Base-by-base conservation (phyloP, 306 rosid genomes). In the Sphenostylis stenocarpa region DNA sequence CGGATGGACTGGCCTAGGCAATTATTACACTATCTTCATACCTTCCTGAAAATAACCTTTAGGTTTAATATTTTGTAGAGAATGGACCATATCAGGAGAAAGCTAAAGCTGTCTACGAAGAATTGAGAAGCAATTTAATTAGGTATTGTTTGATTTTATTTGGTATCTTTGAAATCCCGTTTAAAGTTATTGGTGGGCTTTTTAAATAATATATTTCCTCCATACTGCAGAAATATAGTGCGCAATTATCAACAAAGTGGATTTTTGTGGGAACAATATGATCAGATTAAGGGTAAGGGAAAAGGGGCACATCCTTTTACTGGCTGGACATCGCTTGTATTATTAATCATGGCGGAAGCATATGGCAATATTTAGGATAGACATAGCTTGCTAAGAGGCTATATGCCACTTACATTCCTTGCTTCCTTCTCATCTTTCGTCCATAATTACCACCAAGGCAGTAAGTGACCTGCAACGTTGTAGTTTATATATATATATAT, bases 281-380 rank as follows among this genome's bases (percentile, higher is more conserved):
- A 95, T 49, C 97, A 92, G 80, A 61, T 28, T 61, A 88, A 86
- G 14, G 99, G 99, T 4, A 88, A 89, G 65, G 99, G 99, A 70
- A 89, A 95, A 77, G 99, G 99, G 11, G 55, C 95, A 4, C 97
- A 89, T 15, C 90, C 84, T 7, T 95, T 95, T 74, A 90, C 96
- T 1, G 99, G 99, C 20, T 95, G 99, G 99, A 92, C 97, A 26
- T 88, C 99, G 39, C 93, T 95, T 14, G 89, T 92, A 58, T 77
- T 92, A 45, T 70, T 95, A 49, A 88, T 91, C 71, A 95, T 92
- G 97, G 97, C 93, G 4, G 97, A 92, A 82, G 84, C 82, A 26
- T 90, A 92, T 81, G 77, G 84, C 4, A 81, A 80, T 56, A 78
- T 84, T 75, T 91, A 87, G 82, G 58, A 72, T 34, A 53, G 58